Evolutionary conservation across 306 rosid species (phyloP).

Genomic region (Cercis canadensis): DNA sequence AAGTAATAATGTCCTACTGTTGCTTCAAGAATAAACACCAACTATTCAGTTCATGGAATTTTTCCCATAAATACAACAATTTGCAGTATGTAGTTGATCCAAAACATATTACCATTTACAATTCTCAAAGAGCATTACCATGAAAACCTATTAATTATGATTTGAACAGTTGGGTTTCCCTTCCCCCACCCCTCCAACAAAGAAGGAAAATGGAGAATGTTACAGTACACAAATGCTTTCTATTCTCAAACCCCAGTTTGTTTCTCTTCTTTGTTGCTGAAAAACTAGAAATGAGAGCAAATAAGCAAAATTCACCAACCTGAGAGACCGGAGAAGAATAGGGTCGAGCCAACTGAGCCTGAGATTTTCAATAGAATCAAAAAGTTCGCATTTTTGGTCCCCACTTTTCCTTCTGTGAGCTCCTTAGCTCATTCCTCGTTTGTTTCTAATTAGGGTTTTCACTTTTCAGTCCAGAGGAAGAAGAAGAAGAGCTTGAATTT

Average conservation of each 20-base stretch:
- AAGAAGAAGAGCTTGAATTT: slow-evolving; percentile 34
- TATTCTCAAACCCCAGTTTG: slow-evolving; percentile 9
- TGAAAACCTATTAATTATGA: slow-evolving; percentile 1
- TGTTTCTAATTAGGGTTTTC: slow-evolving; percentile 8
- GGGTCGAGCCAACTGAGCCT: slow-evolving; percentile 18
- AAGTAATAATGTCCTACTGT: not conserved
- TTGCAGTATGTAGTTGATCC: not conserved
- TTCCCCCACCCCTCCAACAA: not conserved
- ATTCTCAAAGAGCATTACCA: slow-evolving; percentile 36
- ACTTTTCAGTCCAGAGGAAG: not conserved
- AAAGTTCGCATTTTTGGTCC: slow-evolving; percentile 28
- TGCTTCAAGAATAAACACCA: slow-evolving; percentile 11
- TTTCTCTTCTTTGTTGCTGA: not conserved
- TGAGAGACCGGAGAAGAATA: not conserved
- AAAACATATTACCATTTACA: not conserved
- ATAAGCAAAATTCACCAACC: slow-evolving; percentile 37
- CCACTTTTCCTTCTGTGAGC: not conserved
- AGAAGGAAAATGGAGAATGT: not conserved
- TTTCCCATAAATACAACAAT: slow-evolving; percentile 1
- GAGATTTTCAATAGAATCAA: slow-evolving; percentile 30
- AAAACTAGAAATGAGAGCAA: slow-evolving; percentile 12
- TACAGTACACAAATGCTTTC: not conserved
- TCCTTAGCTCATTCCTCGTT: not conserved
- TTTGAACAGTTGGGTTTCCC: not conserved
- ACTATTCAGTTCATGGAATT: slow-evolving; percentile 1